phyloP scores from a whole-genome alignment of 805 yeast genomes.

The Danielia reshetovae region DNA sequence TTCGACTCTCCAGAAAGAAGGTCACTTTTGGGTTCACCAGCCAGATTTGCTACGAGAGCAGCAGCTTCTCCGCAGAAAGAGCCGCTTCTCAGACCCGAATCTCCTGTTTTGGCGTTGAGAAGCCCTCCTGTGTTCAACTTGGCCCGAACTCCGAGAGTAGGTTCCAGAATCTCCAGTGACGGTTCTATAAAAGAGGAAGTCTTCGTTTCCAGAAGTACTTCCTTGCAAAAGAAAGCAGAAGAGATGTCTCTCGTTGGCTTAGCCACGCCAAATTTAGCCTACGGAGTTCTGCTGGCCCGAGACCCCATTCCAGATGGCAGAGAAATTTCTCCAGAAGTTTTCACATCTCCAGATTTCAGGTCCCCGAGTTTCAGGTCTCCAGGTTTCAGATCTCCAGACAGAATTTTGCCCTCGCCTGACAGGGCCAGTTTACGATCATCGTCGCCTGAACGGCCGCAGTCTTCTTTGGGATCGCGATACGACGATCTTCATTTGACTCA shows the following conservation, averaged over 20 bases:
- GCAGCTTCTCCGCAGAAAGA: too few relatives aligned
- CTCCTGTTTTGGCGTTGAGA: conserved; percentile 4
- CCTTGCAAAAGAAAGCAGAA: neutral
- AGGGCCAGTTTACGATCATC: conserved; percentile 17
- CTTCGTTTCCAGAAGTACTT: conserved; percentile 1
- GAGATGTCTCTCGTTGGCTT: conserved; percentile 12
- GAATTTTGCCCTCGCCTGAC: too few relatives aligned
- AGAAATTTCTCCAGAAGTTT: too few relatives aligned
- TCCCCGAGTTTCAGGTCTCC: too few relatives aligned
- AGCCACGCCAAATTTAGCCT: conserved; percentile 19
- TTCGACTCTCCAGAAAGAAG: conserved; percentile 19
- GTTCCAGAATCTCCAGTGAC: neutral
- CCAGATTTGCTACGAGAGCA: too few relatives aligned
- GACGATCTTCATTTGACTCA: conserved; percentile 30
- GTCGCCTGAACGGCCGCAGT: conserved; percentile 33
- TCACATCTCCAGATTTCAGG: too few relatives aligned
- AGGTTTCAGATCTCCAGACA: too few relatives aligned
- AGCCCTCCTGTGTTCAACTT: conserved; percentile 10
- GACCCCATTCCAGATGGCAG: conserved; percentile 1
- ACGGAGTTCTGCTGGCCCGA: neutral
- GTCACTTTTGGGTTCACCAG: neutral
- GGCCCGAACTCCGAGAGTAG: neutral
- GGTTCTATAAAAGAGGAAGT: neutral
- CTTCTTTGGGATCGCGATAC: conserved; percentile 32
- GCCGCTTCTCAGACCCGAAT: too few relatives aligned